Evolutionary conservation across 2,329 filamentous ascomycete species (phyloP).

Genomic region (Pseudonectria buxi): DNA sequence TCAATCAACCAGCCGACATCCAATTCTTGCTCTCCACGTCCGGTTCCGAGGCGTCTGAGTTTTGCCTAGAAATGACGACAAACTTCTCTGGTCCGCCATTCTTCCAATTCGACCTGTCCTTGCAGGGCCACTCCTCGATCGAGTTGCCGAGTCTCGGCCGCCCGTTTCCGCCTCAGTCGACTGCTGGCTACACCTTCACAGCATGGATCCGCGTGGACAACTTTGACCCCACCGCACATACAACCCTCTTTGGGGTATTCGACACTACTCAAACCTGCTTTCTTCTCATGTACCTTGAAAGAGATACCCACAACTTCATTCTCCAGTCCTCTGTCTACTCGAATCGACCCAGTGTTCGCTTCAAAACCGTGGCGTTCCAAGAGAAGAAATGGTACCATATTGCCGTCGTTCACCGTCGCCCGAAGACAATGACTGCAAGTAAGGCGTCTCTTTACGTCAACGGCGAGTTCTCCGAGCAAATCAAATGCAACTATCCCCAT

Average conservation of each 20-base stretch:
- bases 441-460: slow-evolving; percentile 86
- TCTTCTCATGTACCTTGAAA: slow-evolving; percentile 86
- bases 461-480: slow-evolving; percentile 87
- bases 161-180: slow-evolving; percentile 72
- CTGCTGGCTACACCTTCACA: slow-evolving; percentile 81
- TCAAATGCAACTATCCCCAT: slow-evolving; percentile 83
- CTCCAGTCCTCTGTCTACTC: slow-evolving; percentile 90
- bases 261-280: slow-evolving; percentile 91
- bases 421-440: slow-evolving; percentile 66
- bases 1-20: slow-evolving; percentile 75
- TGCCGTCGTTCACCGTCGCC: slow-evolving; percentile 74
- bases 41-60: slow-evolving; percentile 53
- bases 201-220: slow-evolving; percentile 84
- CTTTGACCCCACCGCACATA: slow-evolving; percentile 80
- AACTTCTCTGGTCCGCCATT: slow-evolving; percentile 72
- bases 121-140: slow-evolving; percentile 81
- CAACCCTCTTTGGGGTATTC: slow-evolving; percentile 92
- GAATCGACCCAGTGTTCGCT: slow-evolving; percentile 80
- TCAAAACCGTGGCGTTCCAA: slow-evolving; percentile 75
- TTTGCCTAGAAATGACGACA: slow-evolving; percentile 66
- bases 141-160: slow-evolving; percentile 83
- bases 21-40: slow-evolving; percentile 59
- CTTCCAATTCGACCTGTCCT: slow-evolving; percentile 88
- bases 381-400: slow-evolving; percentile 88
- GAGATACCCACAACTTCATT: slow-evolving; percentile 88